Evolutionary conservation across 106 monocot genomes (phyloP).

Genomic region (Dioscorea alata): DNA sequence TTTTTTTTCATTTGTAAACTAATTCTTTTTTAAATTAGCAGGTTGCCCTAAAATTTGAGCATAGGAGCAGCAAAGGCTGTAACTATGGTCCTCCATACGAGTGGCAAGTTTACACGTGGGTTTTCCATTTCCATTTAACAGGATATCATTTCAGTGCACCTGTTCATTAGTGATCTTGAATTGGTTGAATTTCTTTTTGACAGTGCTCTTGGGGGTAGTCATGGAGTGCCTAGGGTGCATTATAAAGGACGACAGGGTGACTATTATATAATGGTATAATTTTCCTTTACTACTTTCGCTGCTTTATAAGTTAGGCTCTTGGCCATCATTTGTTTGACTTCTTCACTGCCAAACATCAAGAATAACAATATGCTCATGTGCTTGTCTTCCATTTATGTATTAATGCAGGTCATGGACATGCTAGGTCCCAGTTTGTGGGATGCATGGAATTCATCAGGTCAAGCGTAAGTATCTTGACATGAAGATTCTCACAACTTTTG

Average conservation of each 20-base stretch:
- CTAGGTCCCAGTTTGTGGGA: constrained; percentile 81
- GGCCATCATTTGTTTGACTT: not conserved
- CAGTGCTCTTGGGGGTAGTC: constrained; percentile 58
- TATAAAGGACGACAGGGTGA: constrained; percentile 71
- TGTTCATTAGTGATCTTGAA: not conserved
- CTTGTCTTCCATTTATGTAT: too few species aligned
- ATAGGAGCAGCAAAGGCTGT: constrained; percentile 82
- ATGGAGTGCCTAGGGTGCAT: constrained; percentile 67
- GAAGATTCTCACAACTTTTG: not conserved
- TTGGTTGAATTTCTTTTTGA: constrained; percentile 4
- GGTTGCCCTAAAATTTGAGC: constrained; percentile 89
- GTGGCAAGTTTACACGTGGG: constrained; percentile 89
- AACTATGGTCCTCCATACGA: constrained; percentile 92
- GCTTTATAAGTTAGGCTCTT: not conserved
- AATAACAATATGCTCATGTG: too few species aligned
- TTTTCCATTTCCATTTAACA: not conserved
- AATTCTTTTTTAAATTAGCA: not conserved
- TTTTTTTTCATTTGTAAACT: not conserved
- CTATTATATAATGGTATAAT: constrained; percentile 53
- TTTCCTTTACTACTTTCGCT: not conserved
- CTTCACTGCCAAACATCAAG: too few species aligned
- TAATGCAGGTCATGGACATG: constrained; percentile 69
- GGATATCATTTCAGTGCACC: not conserved
- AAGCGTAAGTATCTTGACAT: constrained; percentile 37
- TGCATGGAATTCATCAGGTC: constrained; percentile 68